phyloP scores from a whole-genome alignment of 2,329 filamentous ascomycete genomes.

The Apiospora pterosperma region DNA sequence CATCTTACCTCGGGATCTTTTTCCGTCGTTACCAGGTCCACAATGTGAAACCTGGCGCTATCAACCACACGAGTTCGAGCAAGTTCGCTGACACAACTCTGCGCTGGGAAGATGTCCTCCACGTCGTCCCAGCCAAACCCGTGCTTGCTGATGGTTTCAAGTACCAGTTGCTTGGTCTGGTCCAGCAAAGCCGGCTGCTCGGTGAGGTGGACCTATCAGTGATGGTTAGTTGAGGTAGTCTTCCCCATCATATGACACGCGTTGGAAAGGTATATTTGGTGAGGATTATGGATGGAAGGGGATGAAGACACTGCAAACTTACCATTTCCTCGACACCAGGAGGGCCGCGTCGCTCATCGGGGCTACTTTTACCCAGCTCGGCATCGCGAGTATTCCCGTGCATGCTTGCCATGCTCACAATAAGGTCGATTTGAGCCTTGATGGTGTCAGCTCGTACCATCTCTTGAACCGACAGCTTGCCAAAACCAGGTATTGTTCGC shows the following conservation, averaged over 20 bases:
- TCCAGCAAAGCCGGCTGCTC: background rate
- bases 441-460: conserved; percentile 9
- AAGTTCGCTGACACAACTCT: background rate
- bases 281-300: background rate
- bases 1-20: background rate
- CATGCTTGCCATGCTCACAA: background rate
- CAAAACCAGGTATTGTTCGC: background rate
- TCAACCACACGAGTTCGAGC: background rate
- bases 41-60: background rate
- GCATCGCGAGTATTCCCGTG: background rate
- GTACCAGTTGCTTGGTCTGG: background rate
- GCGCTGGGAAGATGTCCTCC: background rate
- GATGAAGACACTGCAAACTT: conserved; percentile 3
- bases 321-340: conserved; percentile 12
- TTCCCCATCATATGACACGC: background rate
- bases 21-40: background rate
- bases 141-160: background rate
- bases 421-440: conserved; percentile 10
- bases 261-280: background rate
- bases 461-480: conserved; percentile 2
- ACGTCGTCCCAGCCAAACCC: background rate
- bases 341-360: background rate
- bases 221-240: background rate
- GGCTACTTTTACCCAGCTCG: background rate
- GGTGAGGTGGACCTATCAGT: background rate